Percentiles rank a stretch among this genome's conserved stretches.
These are phyloP conservation scores for Rhizopogon salebrosus DNA, from an alignment of 768 basidiomycete genomes.

Conservation along the genomic window DNA sequence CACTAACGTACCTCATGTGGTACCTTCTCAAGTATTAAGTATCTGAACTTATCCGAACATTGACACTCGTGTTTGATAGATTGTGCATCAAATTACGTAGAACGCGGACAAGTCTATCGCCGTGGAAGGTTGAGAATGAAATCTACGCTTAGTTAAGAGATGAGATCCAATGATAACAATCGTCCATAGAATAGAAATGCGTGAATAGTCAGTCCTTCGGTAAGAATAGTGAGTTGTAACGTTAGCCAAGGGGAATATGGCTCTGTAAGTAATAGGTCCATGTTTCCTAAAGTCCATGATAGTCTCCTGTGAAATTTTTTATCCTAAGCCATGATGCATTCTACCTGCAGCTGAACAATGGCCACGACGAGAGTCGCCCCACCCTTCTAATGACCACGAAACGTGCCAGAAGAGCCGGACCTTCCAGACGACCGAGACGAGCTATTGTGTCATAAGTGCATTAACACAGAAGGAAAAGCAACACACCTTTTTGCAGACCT, in stretches of 20 bases:
- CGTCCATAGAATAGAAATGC: not conserved
- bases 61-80: no score
- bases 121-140: no score
- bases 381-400: conserved; percentile 29
- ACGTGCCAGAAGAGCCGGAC: conserved; percentile 13
- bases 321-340: conserved; percentile 15
- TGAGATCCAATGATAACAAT: not conserved
- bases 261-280: not conserved
- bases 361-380: conserved; percentile 22
- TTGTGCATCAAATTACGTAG: no score
- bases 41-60: no score
- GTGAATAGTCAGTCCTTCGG: not conserved
- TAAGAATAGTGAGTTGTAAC: not conserved
- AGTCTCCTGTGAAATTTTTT: not conserved
- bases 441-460: conserved; percentile 3
- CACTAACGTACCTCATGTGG: not conserved
- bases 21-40: not conserved
- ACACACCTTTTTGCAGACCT: conserved; percentile 6
- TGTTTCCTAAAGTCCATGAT: conserved; percentile 1
- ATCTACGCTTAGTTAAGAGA: not conserved
- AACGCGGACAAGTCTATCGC: no score
- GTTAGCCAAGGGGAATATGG: not conserved
- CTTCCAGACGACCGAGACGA: conserved; percentile 3
- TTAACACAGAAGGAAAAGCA: not conserved
- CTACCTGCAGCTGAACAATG: conserved; percentile 16